Percentiles rank a stretch among this genome's conserved stretches.
Conservation (phyloP, 2,329 filamentous ascomycete species). For the Cladosporium austrohemisphaericum region DNA sequence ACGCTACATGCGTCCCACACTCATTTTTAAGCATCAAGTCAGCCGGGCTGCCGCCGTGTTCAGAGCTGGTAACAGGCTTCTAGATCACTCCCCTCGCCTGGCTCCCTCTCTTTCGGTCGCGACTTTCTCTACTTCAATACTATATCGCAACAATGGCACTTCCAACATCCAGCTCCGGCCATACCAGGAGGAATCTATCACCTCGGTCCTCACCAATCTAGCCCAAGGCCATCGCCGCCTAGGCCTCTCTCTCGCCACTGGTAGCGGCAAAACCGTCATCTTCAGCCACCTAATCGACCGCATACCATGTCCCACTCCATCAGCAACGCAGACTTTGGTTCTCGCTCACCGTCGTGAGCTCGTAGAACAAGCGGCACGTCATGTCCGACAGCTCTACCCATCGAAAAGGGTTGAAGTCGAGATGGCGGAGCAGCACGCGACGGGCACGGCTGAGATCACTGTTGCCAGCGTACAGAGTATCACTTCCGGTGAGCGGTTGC, state of each 20-base stretch:
- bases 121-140: background rate
- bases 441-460: slow-evolving; percentile 83
- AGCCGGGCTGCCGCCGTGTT: background rate
- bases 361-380: slow-evolving; percentile 85
- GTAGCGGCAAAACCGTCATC: slow-evolving; percentile 87
- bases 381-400: slow-evolving; percentile 79
- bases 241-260: slow-evolving; percentile 80
- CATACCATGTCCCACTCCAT: slow-evolving; percentile 54
- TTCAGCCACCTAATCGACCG: slow-evolving; percentile 92
- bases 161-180: slow-evolving; percentile 56
- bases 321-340: slow-evolving; percentile 76
- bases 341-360: slow-evolving; percentile 89
- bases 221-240: slow-evolving; percentile 68
- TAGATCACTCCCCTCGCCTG: background rate
- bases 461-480: slow-evolving; percentile 87
- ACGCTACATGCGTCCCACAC: slow-evolving; percentile 13
- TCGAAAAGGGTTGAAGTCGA: slow-evolving; percentile 80
- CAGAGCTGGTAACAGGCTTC: background rate
- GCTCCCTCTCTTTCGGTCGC: background rate
- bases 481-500: slow-evolving; percentile 68
- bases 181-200: slow-evolving; percentile 87
- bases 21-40: background rate
- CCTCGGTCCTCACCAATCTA: slow-evolving; percentile 67
- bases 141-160: background rate
- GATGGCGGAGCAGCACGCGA: slow-evolving; percentile 75